Base-by-base conservation (phyloP, 2,329 filamentous ascomycete genomes). In the Claviceps sp. region DNA sequence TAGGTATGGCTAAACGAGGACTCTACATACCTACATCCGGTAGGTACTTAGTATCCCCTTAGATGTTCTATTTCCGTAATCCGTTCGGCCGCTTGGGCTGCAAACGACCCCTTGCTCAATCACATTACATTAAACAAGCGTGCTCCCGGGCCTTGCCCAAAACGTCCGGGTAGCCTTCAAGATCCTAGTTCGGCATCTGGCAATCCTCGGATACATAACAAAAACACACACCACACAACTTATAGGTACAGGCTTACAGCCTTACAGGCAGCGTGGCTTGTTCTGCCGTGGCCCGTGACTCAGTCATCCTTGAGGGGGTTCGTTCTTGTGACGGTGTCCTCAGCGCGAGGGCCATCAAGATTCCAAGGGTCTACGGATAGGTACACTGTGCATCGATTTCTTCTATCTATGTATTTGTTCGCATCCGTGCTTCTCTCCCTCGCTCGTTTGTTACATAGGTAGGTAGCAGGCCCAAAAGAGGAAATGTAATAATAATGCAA, bases 151-250 rank as follows among this genome's bases (percentile, higher is more conserved):
- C 22, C 23, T 45, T 44, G 39, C 17, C 11, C 13, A 42, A 17
- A 17, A 22, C 22, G 13, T 17, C 11, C 45, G 20, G 9, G 20
- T 36, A 29, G 45, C 40, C 40, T 36, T 48, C 48, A 44, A 47
- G 37, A 43, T 37, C 45, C 44, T 37, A 51, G 45, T 43, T 37
- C 23, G 40, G 42, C 44, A 17, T 38, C 20, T 16, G 45, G 44
- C 52, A 50, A 47, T 45, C 49, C 45, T 53, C 48, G 48, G 34
- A 45, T n/a, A n/a, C n/a, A n/a, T 49, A 40, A 43, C 11, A 43
- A 43, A 16, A 22, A 34, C 29, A 34, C 29, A 34, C 29, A 34
- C 29, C 8, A 34, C 29, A 34, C 29, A 34, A 34, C 29, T 11
- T 9, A 34, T 13, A 6, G n/a, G n/a, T 2, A 43, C 5, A 23